Base-by-base conservation (phyloP, 2,329 filamentous ascomycete species). In the Fusarium sp. region DNA sequence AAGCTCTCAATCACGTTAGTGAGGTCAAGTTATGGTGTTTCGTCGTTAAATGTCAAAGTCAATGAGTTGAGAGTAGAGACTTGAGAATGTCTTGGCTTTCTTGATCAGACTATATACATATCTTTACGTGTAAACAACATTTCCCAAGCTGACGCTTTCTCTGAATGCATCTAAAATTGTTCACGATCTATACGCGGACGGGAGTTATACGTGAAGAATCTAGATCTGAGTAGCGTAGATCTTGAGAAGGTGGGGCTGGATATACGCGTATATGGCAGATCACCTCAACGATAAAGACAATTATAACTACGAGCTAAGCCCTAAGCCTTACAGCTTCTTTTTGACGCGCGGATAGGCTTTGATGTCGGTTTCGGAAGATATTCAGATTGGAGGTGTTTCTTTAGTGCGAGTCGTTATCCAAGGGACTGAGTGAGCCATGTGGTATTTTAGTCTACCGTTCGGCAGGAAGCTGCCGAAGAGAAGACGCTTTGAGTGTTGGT, bases 201-300 rank as follows among this genome's bases (percentile, higher is more conserved):
- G 30, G 16, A 23, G n/a, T n/a, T 47, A 52, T 56, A 52, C 56
- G 64, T 42, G 46, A 32, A 56, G 33, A 38, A 59, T 40, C 58
- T 60, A 53, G 71, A 58, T 44, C 25, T 25, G 47, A 13, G 30
- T 50, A 46, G 32, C 42, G 56, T 25, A 50, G 35, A 65, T 72
- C 47, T 13, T 2, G 13, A 42, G 54, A 43, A 35, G 57, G 64
- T 64, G 66, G 67, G 47, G 60, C 16, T 19, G 25, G 10, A 5
- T 59, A 73, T 73, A 69, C 71, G 71, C 71, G 71, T 68, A 73
- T 71, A 38, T 15, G 43, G 50, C 10, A 58, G 38, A 44, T 60
- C 60, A 35, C n/a, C 13, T 2, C 33, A 54, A 47, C 33, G 50
- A 35, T 11, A 15, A 37, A 37, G n/a, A 38, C 19, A 18, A 46